Conservation (phyloP, 805 yeast genomes). For the Suhomyces canberraensis region DNA sequence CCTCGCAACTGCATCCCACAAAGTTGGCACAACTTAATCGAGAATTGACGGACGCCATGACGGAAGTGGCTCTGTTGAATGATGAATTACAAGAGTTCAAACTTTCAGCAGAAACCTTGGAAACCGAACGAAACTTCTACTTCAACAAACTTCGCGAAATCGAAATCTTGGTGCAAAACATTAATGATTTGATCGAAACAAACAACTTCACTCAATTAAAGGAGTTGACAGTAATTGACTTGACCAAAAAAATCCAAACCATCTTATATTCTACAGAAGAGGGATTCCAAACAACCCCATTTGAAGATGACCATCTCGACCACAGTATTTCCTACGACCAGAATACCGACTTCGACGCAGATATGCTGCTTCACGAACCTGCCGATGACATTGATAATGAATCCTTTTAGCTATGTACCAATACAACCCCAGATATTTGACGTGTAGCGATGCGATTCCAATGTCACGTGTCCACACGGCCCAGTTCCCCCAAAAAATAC, state of each 20-base stretch:
- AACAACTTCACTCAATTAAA: slow-evolving; percentile 41
- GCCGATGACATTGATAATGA: slow-evolving; percentile 16
- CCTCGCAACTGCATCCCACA: neutral
- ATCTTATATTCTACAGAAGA: slow-evolving; percentile 80
- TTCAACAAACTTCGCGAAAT: slow-evolving; percentile 86
- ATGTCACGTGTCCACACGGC: no score
- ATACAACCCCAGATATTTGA: neutral
- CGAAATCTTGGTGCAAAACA: slow-evolving; percentile 71
- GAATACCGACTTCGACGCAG: neutral
- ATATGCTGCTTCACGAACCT: slow-evolving; percentile 1
- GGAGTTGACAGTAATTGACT: slow-evolving; percentile 23
- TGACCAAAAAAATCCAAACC: slow-evolving; percentile 58
- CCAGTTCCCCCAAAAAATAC: no score
- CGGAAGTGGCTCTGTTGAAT: slow-evolving; percentile 37
- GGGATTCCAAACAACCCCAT: slow-evolving; percentile 66
- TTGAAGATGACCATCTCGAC: slow-evolving; percentile 18
- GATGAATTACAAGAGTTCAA: slow-evolving; percentile 56
- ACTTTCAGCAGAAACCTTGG: slow-evolving; percentile 61
- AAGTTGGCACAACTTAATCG: slow-evolving; percentile 17
- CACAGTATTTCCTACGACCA: neutral
- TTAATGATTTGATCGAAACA: slow-evolving; percentile 20
- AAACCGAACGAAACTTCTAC: slow-evolving; percentile 85
- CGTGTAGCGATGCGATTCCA: neutral
- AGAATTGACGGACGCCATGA: slow-evolving; percentile 47
- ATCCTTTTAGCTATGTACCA: slow-evolving; percentile 12